These are phyloP conservation scores for Gymnopilus dilepis DNA, from an alignment of 768 basidiomycete genomes.

Conservation along the genomic window DNA sequence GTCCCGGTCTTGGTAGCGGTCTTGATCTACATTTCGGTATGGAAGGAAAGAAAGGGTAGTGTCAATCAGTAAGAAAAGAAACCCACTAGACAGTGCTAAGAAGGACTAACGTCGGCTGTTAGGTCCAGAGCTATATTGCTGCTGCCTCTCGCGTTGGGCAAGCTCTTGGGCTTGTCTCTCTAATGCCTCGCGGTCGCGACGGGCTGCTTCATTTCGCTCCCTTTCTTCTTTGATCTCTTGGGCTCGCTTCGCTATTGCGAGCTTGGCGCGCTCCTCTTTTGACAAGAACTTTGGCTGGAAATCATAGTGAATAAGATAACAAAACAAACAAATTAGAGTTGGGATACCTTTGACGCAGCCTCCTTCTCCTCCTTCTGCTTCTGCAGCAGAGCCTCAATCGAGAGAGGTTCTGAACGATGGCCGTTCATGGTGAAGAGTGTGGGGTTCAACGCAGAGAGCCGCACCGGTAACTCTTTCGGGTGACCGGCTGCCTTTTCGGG, in stretches of 20 bases:
- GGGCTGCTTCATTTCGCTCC: constrained; percentile 64
- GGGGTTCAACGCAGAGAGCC: neutral
- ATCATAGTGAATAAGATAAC: constrained; percentile 11
- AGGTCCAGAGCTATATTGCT: constrained; percentile 48
- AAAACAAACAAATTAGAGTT: neutral
- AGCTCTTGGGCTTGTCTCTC: constrained; percentile 79
- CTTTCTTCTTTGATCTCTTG: constrained; percentile 81
- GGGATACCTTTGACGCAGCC: constrained; percentile 79
- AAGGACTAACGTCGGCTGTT: constrained; percentile 45
- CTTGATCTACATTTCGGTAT: constrained; percentile 49
- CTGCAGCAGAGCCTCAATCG: constrained; percentile 85
- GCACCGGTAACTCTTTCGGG: constrained; percentile 3
- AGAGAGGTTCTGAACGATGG: constrained; percentile 71
- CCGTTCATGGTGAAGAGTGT: constrained; percentile 45
- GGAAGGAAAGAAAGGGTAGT: constrained; percentile 18
- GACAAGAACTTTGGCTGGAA: constrained; percentile 90
- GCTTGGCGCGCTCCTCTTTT: constrained; percentile 87
- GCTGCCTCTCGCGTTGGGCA: constrained; percentile 53
- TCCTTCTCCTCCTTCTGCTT: constrained; percentile 91
- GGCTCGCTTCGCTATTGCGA: constrained; percentile 87
- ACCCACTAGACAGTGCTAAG: constrained; percentile 25
- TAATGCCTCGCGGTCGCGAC: constrained; percentile 67
- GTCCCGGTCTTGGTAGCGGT: constrained; percentile 48
- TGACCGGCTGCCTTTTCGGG: neutral
- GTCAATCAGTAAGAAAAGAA: constrained; percentile 22